Base-by-base conservation (phyloP, 345 rosid genomes). In the Eucalyptus cloeziana region DNA sequence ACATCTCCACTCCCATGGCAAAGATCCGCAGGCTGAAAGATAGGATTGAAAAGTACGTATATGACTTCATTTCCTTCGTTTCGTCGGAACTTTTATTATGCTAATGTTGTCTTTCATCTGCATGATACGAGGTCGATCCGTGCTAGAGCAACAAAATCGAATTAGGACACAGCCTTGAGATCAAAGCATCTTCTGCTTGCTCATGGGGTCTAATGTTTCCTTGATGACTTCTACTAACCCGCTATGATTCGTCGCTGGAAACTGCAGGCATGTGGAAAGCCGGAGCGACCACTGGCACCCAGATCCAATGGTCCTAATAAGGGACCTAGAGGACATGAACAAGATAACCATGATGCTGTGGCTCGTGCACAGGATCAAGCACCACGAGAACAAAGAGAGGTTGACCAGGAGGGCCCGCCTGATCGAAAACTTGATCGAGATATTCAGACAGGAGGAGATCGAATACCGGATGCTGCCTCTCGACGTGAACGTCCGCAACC, bases 241-340 rank as follows among this genome's bases (percentile, higher is more conserved):
- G 5, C 1, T 16, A 25, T 40, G 14, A 76, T 76, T 40, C 13
- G 16, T 11, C 30, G 83, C 27, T 52, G n/a, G 81, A 71, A n/a
- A 33, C 54, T 88, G 86, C 88, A 95, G 95, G 91, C 90, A 88
- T 8, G 71, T 95, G 24, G 90, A 89, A 31, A 83, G 87, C 60
- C 90, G 60, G 45, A 88, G 49, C n/a, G 92, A 93, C 3, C 90
- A 88, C 49, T 93, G 95, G 95, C 90, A 92, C 30, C 91, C 60
- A 4, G 8, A 3, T 31, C 87, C 93, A 5, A 5, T 19, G 54
- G 67, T 95, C 88, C 15, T 89, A 10, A 88, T 93, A 85, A 90
- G 8, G 52, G 93, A 91, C 52, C 87, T 94, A 21, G 95, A 94
- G 87, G 95, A 95, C 87, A 95, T 95, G 95, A 94, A 92, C 92